Evolutionary conservation across 257 asterid species (phyloP).

Genomic region (Eustoma russellianum): DNA sequence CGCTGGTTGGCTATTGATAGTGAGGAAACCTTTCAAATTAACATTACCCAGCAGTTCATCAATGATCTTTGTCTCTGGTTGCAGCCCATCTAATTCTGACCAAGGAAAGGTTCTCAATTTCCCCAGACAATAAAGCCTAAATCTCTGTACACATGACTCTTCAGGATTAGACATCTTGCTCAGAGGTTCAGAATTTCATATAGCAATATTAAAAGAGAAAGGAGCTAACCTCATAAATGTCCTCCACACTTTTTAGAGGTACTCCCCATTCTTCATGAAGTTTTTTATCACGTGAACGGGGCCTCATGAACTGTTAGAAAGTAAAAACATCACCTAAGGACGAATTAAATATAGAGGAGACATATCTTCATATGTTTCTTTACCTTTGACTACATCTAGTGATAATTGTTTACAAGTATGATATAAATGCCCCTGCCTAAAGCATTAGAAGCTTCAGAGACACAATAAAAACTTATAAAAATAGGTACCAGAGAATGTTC

Average conservation of each 20-base stretch:
- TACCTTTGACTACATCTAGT: no score
- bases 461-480: no score
- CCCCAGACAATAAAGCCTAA: constrained; percentile 71
- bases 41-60: constrained; percentile 58
- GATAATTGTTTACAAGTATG: no score
- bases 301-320: constrained; percentile 88
- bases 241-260: constrained; percentile 62
- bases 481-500: no score
- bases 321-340: constrained; percentile 11
- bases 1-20: constrained; percentile 97
- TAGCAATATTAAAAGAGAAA: constrained; percentile 1
- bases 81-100: constrained; percentile 93
- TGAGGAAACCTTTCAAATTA: constrained; percentile 73
- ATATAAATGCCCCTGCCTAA: no score
- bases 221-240: constrained; percentile 59
- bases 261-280: constrained; percentile 83
- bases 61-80: constrained; percentile 83
- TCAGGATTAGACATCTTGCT: neutral
- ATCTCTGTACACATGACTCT: constrained; percentile 45
- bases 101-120: constrained; percentile 78
- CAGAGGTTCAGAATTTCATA: neutral
- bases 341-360: no score
- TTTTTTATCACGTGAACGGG: constrained; percentile 84
- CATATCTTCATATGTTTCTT: no score
- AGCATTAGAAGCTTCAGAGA: no score